phyloP scores from a whole-genome alignment of 257 asterid genomes.

The Coffea eugenioides region DNA sequence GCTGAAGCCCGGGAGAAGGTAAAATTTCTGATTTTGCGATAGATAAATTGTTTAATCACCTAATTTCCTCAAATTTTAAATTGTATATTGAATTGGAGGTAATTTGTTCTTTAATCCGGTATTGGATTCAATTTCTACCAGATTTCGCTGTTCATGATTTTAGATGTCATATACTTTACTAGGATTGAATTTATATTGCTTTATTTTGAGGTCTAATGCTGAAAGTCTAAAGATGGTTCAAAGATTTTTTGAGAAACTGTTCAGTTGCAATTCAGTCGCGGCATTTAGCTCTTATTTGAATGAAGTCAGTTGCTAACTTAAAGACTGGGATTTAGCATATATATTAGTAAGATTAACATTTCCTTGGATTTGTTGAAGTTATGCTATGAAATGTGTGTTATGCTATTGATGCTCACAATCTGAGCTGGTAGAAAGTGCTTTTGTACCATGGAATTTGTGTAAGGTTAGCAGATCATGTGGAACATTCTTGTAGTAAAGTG shows the following conservation, averaged over 20 bases:
- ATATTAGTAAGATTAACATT: background rate
- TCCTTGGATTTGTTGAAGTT: background rate
- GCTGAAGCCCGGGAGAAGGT: background rate
- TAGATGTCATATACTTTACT: background rate
- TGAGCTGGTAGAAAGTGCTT: background rate
- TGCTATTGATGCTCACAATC: background rate
- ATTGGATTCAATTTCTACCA: background rate
- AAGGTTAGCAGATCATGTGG: background rate
- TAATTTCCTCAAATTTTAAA: background rate
- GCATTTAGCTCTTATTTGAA: background rate
- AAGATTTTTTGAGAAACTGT: background rate
- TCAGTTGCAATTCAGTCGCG: background rate
- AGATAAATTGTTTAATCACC: background rate
- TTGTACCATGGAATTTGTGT: background rate
- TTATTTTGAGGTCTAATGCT: background rate
- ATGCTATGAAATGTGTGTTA: background rate
- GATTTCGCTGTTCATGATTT: background rate
- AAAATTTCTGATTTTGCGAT: background rate
- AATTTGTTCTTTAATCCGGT: background rate
- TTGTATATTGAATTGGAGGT: background rate
- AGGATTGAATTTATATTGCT: background rate
- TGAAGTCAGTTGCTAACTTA: background rate
- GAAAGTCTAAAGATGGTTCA: background rate
- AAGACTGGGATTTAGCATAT: background rate
- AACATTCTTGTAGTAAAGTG: background rate